Conservation (phyloP, 768 basidiomycete species). For the Strobilomyces confusus region DNA sequence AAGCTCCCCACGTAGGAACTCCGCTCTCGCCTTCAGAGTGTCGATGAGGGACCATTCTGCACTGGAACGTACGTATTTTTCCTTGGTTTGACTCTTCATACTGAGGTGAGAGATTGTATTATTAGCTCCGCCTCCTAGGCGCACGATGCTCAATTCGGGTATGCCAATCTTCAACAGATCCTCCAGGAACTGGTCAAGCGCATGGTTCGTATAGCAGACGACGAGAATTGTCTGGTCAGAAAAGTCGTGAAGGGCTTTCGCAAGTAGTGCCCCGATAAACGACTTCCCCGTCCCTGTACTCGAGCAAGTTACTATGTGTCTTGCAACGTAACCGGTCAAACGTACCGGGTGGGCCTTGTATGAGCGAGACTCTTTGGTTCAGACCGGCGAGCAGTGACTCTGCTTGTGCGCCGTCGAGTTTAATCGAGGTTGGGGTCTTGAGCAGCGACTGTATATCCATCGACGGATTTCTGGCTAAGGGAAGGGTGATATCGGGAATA, state of each 20-base stretch:
- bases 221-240: slow-evolving; percentile 52
- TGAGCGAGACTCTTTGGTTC: slow-evolving; percentile 53
- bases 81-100: slow-evolving; percentile 37
- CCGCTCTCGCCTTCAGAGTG: slow-evolving; percentile 25
- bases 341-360: slow-evolving; percentile 71
- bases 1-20: slow-evolving; percentile 18
- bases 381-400: slow-evolving; percentile 47
- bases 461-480: slow-evolving; percentile 29
- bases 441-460: slow-evolving; percentile 42
- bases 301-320: background rate
- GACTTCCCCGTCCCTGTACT: slow-evolving; percentile 65
- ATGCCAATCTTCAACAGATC: slow-evolving; percentile 61
- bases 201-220: slow-evolving; percentile 71
- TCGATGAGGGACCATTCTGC: slow-evolving; percentile 43
- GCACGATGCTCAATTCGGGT: slow-evolving; percentile 43
- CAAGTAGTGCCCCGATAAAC: slow-evolving; percentile 63
- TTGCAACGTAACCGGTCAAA: background rate
- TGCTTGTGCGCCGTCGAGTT: slow-evolving; percentile 49
- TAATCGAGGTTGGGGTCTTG: slow-evolving; percentile 35
- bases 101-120: slow-evolving; percentile 41
- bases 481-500: slow-evolving; percentile 24
- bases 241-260: slow-evolving; percentile 51
- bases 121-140: slow-evolving; percentile 55
- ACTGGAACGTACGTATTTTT: slow-evolving; percentile 21
- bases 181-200: slow-evolving; percentile 64